Base-by-base conservation (phyloP, 73 alveolate species). In the Uronychia setigera region DNA sequence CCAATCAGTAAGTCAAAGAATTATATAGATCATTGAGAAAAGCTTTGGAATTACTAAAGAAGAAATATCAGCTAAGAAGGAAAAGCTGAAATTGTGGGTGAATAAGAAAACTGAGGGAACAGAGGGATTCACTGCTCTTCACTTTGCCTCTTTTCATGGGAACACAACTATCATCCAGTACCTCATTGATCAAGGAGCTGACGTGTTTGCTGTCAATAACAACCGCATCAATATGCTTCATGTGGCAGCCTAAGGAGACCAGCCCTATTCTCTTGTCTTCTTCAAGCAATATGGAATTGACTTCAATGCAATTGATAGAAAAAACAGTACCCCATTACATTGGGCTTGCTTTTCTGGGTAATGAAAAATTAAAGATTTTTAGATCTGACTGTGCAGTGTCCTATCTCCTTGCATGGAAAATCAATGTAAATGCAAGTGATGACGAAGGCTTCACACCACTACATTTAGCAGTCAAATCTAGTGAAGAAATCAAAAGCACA, bases 371-470 rank as follows among this genome's bases (percentile, higher is more conserved):
- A 9, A 83, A n/a, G n/a, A n/a, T n/a, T 83, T 79, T 91, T 0
- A 94, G 94, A n/a, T 93, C 95, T 0, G 96, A 91, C 77, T 87
- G 88, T 30, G 92, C 99, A 1, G 85, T 96, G 1, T 88, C 95
- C 32, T 94, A 87, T 85, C 88, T 96, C 76, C 90, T 96, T 75
- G 91, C 97, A 32, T 91, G 96, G 95, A 94, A 86, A 59, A 84
- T 87, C 26, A 91, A 88, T 82, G 89, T 95, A 0, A 93, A 96
- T 82, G 91, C 78, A 0, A 59, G 83, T 78, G 98, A 96, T 83
- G 88, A 85, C 33, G 96, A 91, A n/a, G 98, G 97, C 33, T 79
- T 67, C 82, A 93, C 99, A 32, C 97, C 99, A 33, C 80, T 96
- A 9, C 99, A 96, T 89, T 88, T 93, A 75, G 99, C 99, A 0